These are phyloP conservation scores for Kwoniella heveanensis DNA, from an alignment of 768 basidiomycete species.

Conservation along the genomic window DNA sequence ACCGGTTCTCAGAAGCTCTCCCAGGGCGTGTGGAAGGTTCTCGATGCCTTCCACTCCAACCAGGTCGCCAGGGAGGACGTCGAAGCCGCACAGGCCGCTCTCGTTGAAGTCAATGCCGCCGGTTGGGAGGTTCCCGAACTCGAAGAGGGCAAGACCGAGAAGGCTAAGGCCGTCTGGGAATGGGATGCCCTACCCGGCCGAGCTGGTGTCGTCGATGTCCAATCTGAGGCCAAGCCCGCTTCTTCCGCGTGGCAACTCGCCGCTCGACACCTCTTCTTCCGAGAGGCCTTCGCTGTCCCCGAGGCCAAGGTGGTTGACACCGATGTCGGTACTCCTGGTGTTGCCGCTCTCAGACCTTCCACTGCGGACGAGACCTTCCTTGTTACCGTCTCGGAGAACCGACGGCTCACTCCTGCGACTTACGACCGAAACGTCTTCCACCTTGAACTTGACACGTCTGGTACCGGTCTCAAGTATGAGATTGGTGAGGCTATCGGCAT, in stretches of 20 bases:
- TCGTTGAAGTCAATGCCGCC: constrained; percentile 64
- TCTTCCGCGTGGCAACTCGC: constrained; percentile 65
- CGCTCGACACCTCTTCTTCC: constrained; percentile 74
- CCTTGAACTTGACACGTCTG: constrained; percentile 87
- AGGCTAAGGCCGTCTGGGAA: constrained; percentile 51
- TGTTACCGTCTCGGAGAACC: constrained; percentile 90
- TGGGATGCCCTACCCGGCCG: constrained; percentile 64
- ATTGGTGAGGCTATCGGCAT: constrained; percentile 96
- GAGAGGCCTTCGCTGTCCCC: constrained; percentile 70
- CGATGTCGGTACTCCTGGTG: constrained; percentile 55
- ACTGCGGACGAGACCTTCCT: constrained; percentile 85
- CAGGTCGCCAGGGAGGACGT: constrained; percentile 61
- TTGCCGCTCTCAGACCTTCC: constrained; percentile 80
- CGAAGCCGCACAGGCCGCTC: constrained; percentile 67
- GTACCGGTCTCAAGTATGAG: constrained; percentile 90
- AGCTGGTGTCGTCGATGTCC: constrained; percentile 65
- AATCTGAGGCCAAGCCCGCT: constrained; percentile 67
- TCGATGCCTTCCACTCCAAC: constrained; percentile 55
- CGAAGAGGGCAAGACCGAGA: constrained; percentile 51
- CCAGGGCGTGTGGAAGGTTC: constrained; percentile 57
- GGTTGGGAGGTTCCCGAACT: constrained; percentile 52
- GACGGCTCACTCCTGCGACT: constrained; percentile 87
- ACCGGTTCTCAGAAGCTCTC: constrained; percentile 57
- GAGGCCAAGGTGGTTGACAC: constrained; percentile 41
- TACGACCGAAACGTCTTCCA: constrained; percentile 99